phyloP scores from a whole-genome alignment of 139 green algal genomes.

The Limnomonas spitsbergensis region DNA sequence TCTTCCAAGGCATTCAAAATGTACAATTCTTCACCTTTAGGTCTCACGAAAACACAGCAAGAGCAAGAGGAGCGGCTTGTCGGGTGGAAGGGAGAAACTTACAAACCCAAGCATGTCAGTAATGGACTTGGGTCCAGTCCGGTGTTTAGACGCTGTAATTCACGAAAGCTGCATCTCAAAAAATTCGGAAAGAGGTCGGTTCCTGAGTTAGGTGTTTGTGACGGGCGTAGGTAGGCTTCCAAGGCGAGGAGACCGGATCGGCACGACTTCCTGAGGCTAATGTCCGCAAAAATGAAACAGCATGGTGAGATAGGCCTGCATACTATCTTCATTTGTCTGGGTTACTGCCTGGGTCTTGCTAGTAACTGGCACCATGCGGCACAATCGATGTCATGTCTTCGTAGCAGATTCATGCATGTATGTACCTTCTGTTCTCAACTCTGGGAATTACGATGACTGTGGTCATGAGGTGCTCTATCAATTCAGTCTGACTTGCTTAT shows the following conservation, averaged over 20 bases:
- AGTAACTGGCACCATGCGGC: neutral
- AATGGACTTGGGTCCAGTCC: too few relatives aligned
- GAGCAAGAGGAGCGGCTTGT: neutral
- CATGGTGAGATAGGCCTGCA: too few relatives aligned
- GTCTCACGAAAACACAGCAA: neutral
- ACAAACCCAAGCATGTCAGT: neutral
- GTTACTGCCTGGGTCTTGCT: neutral
- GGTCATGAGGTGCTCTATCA: too few relatives aligned
- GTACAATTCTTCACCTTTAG: too few relatives aligned
- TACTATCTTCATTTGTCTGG: too few relatives aligned
- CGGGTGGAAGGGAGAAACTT: neutral
- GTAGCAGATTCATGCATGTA: neutral
- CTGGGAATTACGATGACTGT: neutral
- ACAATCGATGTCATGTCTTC: neutral
- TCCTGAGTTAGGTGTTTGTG: neutral
- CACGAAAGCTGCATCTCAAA: neutral
- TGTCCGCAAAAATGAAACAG: neutral
- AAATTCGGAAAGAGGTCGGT: neutral
- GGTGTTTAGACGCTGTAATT: neutral
- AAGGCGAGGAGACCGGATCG: neutral
- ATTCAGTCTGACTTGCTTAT: too few relatives aligned
- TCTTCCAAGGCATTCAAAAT: neutral
- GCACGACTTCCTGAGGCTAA: neutral
- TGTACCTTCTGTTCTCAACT: neutral
- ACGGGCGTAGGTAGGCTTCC: neutral